These are phyloP conservation scores for Fusarium sp. DNA, from an alignment of 2,329 filamentous ascomycete species.

Conservation along the genomic window DNA sequence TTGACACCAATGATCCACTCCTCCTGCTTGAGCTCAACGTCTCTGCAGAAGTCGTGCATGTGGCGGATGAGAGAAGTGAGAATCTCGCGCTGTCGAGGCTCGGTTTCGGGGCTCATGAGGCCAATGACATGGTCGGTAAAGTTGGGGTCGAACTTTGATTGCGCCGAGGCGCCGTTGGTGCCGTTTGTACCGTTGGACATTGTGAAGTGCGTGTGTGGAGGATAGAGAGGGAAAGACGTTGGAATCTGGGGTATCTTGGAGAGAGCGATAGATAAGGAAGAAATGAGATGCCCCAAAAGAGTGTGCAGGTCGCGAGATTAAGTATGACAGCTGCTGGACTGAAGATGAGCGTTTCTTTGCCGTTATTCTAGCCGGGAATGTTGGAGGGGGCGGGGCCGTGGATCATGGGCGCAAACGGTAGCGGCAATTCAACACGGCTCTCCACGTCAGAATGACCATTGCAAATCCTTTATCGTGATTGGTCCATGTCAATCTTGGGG, in stretches of 20 bases:
- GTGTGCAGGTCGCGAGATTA: conserved; percentile 14
- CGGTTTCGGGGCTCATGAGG: conserved; percentile 76
- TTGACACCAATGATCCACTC: conserved; percentile 82
- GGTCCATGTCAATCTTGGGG: conserved; percentile 20
- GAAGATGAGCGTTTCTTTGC: conserved; percentile 20
- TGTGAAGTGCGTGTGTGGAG: neutral
- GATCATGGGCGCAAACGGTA: conserved; percentile 20
- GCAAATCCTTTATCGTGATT: conserved; percentile 17
- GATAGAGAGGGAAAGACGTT: neutral
- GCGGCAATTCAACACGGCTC: conserved; percentile 38
- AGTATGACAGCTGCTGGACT: neutral
- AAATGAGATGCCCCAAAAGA: neutral
- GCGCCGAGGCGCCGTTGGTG: conserved; percentile 23
- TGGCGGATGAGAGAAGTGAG: conserved; percentile 74
- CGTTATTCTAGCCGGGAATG: conserved; percentile 31
- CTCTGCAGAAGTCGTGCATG: conserved; percentile 81
- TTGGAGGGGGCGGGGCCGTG: conserved; percentile 38
- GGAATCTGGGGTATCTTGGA: conserved; percentile 9
- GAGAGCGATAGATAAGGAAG: neutral
- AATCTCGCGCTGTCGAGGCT: conserved; percentile 72
- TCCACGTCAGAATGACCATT: conserved; percentile 29
- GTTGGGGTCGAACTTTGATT: conserved; percentile 73
- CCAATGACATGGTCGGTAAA: conserved; percentile 81
- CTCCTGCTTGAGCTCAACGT: conserved; percentile 79
- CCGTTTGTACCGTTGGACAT: conserved; percentile 41